Evolutionary conservation across 768 basidiomycete genomes (phyloP).

Genomic region (Strobilomyces echinocephalus): DNA sequence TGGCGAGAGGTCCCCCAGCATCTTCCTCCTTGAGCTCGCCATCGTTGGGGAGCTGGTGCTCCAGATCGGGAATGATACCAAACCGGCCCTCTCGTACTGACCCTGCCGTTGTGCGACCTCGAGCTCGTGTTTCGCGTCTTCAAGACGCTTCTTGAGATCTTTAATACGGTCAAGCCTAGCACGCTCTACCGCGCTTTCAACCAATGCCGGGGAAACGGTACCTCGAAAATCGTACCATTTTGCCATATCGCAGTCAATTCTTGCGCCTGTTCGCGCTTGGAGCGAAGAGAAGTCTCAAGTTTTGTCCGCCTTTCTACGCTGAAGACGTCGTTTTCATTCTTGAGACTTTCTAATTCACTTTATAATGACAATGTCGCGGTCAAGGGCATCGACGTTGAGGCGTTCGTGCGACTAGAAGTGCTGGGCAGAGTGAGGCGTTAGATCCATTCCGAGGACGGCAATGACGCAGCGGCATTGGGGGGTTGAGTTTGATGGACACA

Average conservation of each 20-base stretch:
- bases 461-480: too few relatives aligned
- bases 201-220: background rate
- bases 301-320: conserved; percentile 66
- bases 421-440: too few relatives aligned
- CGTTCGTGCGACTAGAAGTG: too few relatives aligned
- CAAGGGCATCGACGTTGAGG: conserved; percentile 78
- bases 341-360: conserved; percentile 85
- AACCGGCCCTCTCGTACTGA: conserved; percentile 84
- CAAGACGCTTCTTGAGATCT: conserved; percentile 66
- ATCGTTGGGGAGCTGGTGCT: conserved; percentile 60
- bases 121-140: conserved; percentile 79
- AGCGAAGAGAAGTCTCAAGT: conserved; percentile 59
- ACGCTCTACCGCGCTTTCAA: conserved; percentile 45
- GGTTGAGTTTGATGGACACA: too few relatives aligned
- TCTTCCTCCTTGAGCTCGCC: conserved; percentile 42
- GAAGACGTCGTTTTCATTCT: conserved; percentile 83
- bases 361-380: conserved; percentile 81
- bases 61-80: conserved; percentile 78
- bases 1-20: conserved; percentile 42
- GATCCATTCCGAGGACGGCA: too few relatives aligned
- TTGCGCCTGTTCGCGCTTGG: conserved; percentile 60
- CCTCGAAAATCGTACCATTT: conserved; percentile 40
- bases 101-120: conserved; percentile 88
- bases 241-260: conserved; percentile 67
- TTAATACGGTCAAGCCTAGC: conserved; percentile 65